Base-by-base conservation (phyloP, 108 stramenopile species). In the Parmales sp. region DNA sequence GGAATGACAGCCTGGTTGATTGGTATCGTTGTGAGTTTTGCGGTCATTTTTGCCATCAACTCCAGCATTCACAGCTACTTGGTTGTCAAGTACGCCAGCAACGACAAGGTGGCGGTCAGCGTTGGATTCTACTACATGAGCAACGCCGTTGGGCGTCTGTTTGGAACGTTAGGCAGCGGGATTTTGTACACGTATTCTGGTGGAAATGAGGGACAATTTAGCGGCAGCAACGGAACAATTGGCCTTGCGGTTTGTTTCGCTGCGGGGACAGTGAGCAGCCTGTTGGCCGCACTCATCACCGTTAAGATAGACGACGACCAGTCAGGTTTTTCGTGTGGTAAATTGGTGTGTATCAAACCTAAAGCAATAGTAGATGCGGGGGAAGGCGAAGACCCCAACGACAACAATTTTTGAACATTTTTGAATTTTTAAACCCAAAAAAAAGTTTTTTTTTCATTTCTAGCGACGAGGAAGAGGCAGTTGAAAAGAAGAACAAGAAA, bases 41-140 rank as follows among this genome's bases (percentile, higher is more conserved):
- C 95, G 0, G 68, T 86, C 18, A 83, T 95, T 41, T 95, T 95
- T 72, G 94, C 94, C 6, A 83, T 93, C 69, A 95, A 95, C 67
- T 92, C 91, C 1, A 86, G 88, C 49, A 87, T 95, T 37, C 94
- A 95, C 74, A 92, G 91, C 13, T 95, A 81, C 68, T 69, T 95
- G 44, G 90, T 95, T 18, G 94, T 95, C n/a, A 88, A 87, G 44
- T 95, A 95, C 79, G 91, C 94, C 38, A 80, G 75, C 51, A 78
- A 76, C 39, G 91, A 95, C 60, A 95, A 91, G 72, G 83, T 93
- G 43, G 90, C 94, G 19, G 88, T 85, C 23, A 89, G 87, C 45
- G 90, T 93, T 45, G 94, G 94, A 6, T 89, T 93, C 45, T 95
- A 95, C 73, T 95, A 95, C 82, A 95, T 93, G 91, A 89, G 88